Evolutionary conservation across 371 early-diverging fungal genomes (phyloP).

Genomic region (Mortierella sp.): DNA sequence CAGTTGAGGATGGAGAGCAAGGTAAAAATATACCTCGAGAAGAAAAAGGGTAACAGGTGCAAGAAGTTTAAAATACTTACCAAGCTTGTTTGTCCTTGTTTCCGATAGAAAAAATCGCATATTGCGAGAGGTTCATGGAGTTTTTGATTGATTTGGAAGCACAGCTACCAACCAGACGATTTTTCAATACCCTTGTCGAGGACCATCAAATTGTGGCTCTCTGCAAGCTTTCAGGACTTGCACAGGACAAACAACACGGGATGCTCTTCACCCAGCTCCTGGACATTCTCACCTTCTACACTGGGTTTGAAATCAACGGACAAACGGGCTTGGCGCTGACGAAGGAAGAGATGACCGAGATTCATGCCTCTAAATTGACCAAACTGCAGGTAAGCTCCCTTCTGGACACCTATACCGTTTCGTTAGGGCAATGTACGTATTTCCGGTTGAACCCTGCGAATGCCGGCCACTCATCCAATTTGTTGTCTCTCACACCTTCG

Average conservation of each 20-base stretch:
- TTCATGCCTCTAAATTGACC: slow-evolving; percentile 69
- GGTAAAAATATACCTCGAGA: too few relatives aligned
- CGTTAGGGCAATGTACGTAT: too few relatives aligned
- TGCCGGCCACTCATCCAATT: too few relatives aligned
- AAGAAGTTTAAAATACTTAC: too few relatives aligned
- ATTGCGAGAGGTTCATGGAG: slow-evolving; percentile 83
- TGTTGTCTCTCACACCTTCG: too few relatives aligned
- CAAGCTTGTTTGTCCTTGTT: not conserved
- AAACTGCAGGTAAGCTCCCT: slow-evolving; percentile 69
- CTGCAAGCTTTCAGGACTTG: slow-evolving; percentile 67
- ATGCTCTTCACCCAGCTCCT: slow-evolving; percentile 70
- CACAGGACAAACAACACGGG: slow-evolving; percentile 57
- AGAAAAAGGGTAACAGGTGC: too few relatives aligned
- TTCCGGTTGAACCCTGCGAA: too few relatives aligned
- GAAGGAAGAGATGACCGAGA: slow-evolving; percentile 70
- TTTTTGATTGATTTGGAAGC: slow-evolving; percentile 86
- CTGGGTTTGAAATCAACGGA: slow-evolving; percentile 86
- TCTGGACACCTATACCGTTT: too few relatives aligned
- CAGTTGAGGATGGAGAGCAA: slow-evolving; percentile 60
- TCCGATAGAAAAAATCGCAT: slow-evolving; percentile 61
- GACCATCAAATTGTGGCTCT: slow-evolving; percentile 83
- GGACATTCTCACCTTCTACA: slow-evolving; percentile 72
- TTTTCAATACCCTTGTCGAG: slow-evolving; percentile 80
- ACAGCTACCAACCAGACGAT: slow-evolving; percentile 93
- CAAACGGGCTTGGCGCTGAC: slow-evolving; percentile 82